These are phyloP conservation scores for Orbilia oligospora DNA, from an alignment of 2,329 filamentous ascomycete genomes.

Conservation along the genomic window DNA sequence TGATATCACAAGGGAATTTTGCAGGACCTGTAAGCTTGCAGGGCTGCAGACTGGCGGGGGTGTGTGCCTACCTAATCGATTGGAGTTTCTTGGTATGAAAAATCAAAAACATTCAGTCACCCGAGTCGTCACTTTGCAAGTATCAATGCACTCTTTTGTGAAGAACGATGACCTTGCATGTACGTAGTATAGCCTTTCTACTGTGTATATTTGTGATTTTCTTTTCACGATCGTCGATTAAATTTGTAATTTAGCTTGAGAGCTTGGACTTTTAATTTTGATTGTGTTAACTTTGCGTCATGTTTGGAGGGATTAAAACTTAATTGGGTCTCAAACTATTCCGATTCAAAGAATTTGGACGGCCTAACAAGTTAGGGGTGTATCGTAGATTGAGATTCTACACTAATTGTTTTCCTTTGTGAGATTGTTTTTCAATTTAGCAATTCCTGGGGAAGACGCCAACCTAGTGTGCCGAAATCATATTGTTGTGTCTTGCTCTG, in stretches of 20 bases:
- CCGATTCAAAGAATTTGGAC: slow-evolving; percentile 16
- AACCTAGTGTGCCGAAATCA: neutral
- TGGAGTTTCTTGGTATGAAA: slow-evolving; percentile 20
- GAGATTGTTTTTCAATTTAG: neutral
- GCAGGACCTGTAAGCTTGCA: slow-evolving; percentile 8
- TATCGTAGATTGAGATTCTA: neutral
- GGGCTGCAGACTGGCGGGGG: slow-evolving; percentile 24
- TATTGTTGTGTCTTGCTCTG: slow-evolving; percentile 21
- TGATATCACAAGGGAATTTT: slow-evolving; percentile 38
- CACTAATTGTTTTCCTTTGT: slow-evolving; percentile 16
- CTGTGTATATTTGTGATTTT: slow-evolving; percentile 1
- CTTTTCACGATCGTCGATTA: slow-evolving; percentile 14
- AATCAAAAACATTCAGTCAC: neutral
- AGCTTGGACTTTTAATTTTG: slow-evolving; percentile 13
- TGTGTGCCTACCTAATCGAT: slow-evolving; percentile 47
- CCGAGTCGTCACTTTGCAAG: neutral
- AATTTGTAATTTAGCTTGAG: slow-evolving; percentile 20
- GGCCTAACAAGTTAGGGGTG: slow-evolving; percentile 3
- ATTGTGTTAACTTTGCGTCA: slow-evolving; percentile 5
- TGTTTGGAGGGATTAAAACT: neutral
- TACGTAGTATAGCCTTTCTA: neutral
- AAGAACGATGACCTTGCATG: slow-evolving; percentile 6
- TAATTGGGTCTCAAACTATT: neutral
- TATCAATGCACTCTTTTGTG: neutral
- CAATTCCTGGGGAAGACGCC: neutral